A percentile compares a stretch with the other conserved stretches of the same genome.
These are phyloP conservation scores for Escovopsis sp. DNA, from an alignment of 2,329 filamentous ascomycete species.

Conservation along the genomic window DNA sequence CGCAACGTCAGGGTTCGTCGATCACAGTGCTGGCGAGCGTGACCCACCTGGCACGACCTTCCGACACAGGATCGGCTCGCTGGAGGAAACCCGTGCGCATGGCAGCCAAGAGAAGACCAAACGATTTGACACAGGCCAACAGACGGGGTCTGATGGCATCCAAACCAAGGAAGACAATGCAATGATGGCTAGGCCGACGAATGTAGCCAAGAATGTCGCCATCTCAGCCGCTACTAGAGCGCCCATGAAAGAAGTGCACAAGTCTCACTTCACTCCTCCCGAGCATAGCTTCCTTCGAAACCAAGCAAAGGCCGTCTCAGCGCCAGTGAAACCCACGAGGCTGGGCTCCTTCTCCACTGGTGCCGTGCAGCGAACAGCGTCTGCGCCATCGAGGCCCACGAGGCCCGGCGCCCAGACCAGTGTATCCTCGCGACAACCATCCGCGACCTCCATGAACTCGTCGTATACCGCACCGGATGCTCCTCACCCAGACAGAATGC, in stretches of 20 bases:
- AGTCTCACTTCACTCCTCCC: conserved; percentile 10
- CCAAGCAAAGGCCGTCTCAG: conserved; percentile 8
- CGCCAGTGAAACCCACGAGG: conserved; percentile 23
- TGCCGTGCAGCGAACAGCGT: conserved; percentile 3
- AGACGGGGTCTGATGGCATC: conserved; percentile 4
- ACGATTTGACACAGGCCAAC: conserved; percentile 30
- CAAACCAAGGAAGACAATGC: conserved; percentile 29
- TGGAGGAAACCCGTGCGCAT: conserved; percentile 25
- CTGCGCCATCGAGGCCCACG: conserved; percentile 22
- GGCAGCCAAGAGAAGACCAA: conserved; percentile 33
- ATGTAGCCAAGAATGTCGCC: conserved; percentile 26
- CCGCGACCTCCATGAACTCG: conserved; percentile 39
- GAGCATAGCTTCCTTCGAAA: no score
- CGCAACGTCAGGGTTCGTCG: conserved; percentile 16
- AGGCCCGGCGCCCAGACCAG: conserved; percentile 22
- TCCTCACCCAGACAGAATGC: conserved; percentile 35
- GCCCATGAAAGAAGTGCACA: conserved; percentile 28
- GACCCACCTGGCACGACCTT: conserved; percentile 28
- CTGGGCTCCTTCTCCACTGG: conserved; percentile 12
- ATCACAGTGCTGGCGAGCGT: conserved; percentile 11
- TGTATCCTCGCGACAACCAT: conserved; percentile 31
- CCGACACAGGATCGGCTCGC: conserved; percentile 23
- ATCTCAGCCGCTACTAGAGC: conserved; percentile 27
- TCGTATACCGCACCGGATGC: conserved; percentile 44
- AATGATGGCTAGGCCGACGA: conserved; percentile 31